Conservation (phyloP, 148 eudicot genomes). For the Heliosperma pusillum region DNA sequence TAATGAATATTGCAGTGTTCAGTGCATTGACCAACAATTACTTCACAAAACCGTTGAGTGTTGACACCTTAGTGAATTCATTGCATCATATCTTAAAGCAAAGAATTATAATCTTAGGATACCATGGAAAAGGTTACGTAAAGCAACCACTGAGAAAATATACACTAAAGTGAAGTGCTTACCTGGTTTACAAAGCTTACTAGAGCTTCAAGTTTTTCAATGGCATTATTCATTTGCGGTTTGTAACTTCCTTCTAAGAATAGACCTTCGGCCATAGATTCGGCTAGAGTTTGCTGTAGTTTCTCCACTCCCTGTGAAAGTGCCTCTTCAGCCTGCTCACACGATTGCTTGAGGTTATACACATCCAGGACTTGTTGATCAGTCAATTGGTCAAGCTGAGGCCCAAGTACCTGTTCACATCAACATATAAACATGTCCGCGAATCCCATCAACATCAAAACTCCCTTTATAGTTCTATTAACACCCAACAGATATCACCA, state of each 20-base stretch:
- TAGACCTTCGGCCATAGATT: conserved; percentile 55
- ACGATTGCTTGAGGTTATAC: conserved; percentile 56
- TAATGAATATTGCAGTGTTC: too few species aligned
- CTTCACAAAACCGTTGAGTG: too few species aligned
- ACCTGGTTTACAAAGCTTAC: conserved; percentile 86
- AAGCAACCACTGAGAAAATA: neutral
- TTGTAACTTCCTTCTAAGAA: conserved; percentile 56
- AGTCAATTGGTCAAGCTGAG: conserved; percentile 65
- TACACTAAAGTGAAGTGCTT: conserved; percentile 16
- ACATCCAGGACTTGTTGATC: conserved; percentile 52
- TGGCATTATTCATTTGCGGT: conserved; percentile 58
- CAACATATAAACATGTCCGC: neutral
- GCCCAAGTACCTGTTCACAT: conserved; percentile 59
- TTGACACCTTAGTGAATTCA: too few species aligned
- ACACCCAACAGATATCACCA: neutral
- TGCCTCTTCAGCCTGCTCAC: conserved; percentile 35
- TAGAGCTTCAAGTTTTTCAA: conserved; percentile 70
- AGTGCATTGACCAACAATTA: too few species aligned
- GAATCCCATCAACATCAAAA: too few species aligned
- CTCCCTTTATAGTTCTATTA: too few species aligned
- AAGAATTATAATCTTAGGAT: too few species aligned
- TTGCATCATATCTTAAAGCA: too few species aligned
- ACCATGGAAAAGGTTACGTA: neutral
- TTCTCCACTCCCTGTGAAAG: conserved; percentile 59
- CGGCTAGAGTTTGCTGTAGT: conserved; percentile 65